phyloP scores from a whole-genome alignment of 2,329 filamentous ascomycete species.

The Orbilia blumenaviensis region DNA sequence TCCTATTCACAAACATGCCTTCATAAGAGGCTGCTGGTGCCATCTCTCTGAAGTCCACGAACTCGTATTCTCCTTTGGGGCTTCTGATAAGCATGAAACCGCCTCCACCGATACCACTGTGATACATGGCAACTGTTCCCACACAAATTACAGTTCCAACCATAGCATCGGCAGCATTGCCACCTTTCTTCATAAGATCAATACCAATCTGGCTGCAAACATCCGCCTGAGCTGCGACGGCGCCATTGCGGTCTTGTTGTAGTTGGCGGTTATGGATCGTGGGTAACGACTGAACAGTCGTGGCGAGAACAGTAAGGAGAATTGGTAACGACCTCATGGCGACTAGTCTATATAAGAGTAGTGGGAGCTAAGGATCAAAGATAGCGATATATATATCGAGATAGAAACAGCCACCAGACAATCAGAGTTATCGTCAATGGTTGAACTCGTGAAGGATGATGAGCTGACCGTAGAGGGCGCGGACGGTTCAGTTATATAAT shows the following conservation, averaged over 20 bases:
- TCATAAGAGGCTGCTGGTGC: conserved; percentile 82
- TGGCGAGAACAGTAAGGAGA: conserved; percentile 19
- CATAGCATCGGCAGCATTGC: conserved; percentile 79
- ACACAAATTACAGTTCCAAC: conserved; percentile 79
- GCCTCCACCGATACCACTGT: conserved; percentile 79
- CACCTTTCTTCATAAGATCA: conserved; percentile 69
- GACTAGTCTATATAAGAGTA: conserved; percentile 15
- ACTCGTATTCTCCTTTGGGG: conserved; percentile 78
- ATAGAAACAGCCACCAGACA: neutral
- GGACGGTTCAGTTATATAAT: neutral
- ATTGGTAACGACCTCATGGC: conserved; percentile 40
- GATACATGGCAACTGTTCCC: conserved; percentile 70
- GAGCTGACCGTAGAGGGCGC: neutral
- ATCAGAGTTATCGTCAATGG: neutral
- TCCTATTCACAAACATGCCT: conserved; percentile 84
- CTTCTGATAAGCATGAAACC: conserved; percentile 86
- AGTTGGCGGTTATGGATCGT: neutral
- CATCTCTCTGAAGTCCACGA: conserved; percentile 88
- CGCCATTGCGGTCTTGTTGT: conserved; percentile 63
- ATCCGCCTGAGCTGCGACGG: conserved; percentile 74
- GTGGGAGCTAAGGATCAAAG: neutral
- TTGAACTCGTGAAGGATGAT: neutral
- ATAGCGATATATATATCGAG: neutral
- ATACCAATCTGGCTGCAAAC: conserved; percentile 76
- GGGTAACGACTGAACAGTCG: conserved; percentile 7